Evolutionary conservation across 129 eudicot genomes (phyloP).

Genomic region (Pittosporum tobira): DNA sequence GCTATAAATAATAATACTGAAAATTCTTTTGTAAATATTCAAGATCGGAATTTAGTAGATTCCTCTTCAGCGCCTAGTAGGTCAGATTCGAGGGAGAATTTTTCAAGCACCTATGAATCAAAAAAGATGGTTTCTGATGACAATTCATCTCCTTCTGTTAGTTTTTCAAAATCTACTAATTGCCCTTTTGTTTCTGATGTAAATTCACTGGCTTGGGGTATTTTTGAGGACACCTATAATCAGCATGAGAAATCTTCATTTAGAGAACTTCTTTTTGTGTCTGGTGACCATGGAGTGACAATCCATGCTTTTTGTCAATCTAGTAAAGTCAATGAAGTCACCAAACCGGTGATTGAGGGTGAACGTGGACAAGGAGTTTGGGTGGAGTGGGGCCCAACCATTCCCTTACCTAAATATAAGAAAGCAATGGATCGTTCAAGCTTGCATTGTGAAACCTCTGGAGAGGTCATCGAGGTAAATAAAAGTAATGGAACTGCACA

Average conservation of each 20-base stretch:
- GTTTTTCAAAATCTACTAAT: constrained; percentile 23
- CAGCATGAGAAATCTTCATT: constrained; percentile 44
- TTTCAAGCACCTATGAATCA: constrained; percentile 28
- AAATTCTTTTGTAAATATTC: constrained; percentile 4
- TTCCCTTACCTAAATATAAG: constrained; percentile 14
- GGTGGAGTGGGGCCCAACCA: constrained; percentile 91
- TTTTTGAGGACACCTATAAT: constrained; percentile 53
- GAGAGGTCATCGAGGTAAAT: constrained; percentile 14
- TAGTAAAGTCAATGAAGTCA: constrained; percentile 21
- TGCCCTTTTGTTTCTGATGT: constrained; percentile 53
- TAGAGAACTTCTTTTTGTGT: constrained; percentile 72
- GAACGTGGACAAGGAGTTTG: constrained; percentile 54
- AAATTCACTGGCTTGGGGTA: constrained; percentile 78
- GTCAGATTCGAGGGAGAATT: constrained; percentile 27
- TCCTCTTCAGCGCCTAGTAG: constrained; percentile 14
- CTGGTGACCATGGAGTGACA: constrained; percentile 62
- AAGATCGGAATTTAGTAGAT: constrained; percentile 9
- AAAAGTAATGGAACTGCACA: constrained; percentile 24
- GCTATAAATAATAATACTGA: constrained; percentile 10
- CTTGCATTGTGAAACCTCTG: constrained; percentile 7
- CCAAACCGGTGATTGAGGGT: constrained; percentile 23
- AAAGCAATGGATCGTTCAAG: constrained; percentile 6
- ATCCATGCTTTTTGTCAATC: constrained; percentile 64
- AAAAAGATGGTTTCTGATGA: constrained; percentile 16
- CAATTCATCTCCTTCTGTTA: constrained; percentile 18